Conservation (phyloP, 305 asterid species). For the Fraxinus floribunda region DNA sequence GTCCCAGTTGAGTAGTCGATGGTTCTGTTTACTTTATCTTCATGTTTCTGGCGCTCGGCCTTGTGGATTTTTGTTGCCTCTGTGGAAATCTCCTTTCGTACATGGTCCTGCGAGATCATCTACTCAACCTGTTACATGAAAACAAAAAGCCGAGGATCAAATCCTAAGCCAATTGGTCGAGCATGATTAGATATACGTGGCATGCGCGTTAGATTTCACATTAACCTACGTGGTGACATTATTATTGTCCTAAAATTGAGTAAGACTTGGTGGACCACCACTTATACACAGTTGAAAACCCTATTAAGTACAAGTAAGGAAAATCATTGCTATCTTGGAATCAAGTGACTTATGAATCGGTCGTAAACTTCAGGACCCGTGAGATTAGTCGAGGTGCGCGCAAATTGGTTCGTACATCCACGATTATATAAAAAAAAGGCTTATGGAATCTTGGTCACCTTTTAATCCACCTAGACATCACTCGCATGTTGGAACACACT, state of each 20-base stretch:
- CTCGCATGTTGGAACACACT: background rate
- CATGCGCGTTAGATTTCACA: background rate
- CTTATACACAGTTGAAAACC: background rate
- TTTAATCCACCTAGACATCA: background rate
- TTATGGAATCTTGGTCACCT: background rate
- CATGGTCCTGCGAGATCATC: background rate
- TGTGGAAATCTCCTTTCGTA: background rate
- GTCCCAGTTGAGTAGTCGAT: background rate
- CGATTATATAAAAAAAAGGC: background rate
- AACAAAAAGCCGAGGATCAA: background rate
- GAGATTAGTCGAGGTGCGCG: too few species aligned
- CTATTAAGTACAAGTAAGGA: too few species aligned
- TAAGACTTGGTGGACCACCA: background rate
- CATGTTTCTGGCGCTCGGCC: background rate
- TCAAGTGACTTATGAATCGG: background rate
- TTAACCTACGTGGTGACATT: background rate
- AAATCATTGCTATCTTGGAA: too few species aligned
- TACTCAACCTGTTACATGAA: background rate
- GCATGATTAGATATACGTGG: background rate
- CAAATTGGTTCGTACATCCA: too few species aligned
- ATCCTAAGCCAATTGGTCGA: background rate
- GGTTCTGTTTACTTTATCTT: background rate
- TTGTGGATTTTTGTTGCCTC: background rate
- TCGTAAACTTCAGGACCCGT: too few species aligned
- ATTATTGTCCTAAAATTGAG: background rate